Percentiles rank a stretch among this genome's conserved stretches.
Evolutionary conservation across 805 yeast species (phyloP).

Genomic region (Ogataea populi-albae): DNA sequence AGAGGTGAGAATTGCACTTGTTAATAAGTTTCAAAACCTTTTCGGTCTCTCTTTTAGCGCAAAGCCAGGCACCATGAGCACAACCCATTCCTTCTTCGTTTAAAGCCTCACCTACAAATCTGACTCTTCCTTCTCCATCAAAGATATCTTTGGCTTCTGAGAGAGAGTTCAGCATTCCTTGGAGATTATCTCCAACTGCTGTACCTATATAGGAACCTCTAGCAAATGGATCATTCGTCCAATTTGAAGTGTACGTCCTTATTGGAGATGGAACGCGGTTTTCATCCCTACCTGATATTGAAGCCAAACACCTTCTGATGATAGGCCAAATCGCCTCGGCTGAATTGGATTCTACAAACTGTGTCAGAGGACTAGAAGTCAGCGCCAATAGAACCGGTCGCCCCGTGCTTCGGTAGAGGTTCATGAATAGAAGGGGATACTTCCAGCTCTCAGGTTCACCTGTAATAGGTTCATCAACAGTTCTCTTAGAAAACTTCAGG

Average conservation of each 20-base stretch:
- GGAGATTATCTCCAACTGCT: slow-evolving; percentile 28
- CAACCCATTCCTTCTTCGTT: slow-evolving; percentile 53
- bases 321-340: slow-evolving; percentile 43
- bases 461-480: slow-evolving; percentile 9
- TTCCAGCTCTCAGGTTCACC: slow-evolving; percentile 24
- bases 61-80: slow-evolving; percentile 55
- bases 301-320: slow-evolving; percentile 40
- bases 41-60: slow-evolving; percentile 48
- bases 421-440: slow-evolving; percentile 30
- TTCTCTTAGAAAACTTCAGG: slow-evolving; percentile 4
- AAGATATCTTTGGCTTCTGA: slow-evolving; percentile 40
- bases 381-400: slow-evolving; percentile 44
- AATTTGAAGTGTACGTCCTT: slow-evolving; percentile 34
- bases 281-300: slow-evolving; percentile 26
- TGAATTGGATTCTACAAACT: slow-evolving; percentile 41
- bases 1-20: slow-evolving; percentile 17
- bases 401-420: slow-evolving; percentile 27
- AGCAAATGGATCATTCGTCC: slow-evolving; percentile 52
- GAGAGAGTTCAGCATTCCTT: slow-evolving; percentile 35
- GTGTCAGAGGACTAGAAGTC: slow-evolving; percentile 49
- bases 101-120: slow-evolving; percentile 60
- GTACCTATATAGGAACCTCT: slow-evolving; percentile 44
- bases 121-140: slow-evolving; percentile 36
- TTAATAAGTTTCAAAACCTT: slow-evolving; percentile 22
- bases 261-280: slow-evolving; percentile 24